A percentile compares a stretch with the other conserved stretches of the same genome.
Evolutionary conservation across 441 rosid genomes (phyloP).

Genomic region (Hypseocharis bilobata): DNA sequence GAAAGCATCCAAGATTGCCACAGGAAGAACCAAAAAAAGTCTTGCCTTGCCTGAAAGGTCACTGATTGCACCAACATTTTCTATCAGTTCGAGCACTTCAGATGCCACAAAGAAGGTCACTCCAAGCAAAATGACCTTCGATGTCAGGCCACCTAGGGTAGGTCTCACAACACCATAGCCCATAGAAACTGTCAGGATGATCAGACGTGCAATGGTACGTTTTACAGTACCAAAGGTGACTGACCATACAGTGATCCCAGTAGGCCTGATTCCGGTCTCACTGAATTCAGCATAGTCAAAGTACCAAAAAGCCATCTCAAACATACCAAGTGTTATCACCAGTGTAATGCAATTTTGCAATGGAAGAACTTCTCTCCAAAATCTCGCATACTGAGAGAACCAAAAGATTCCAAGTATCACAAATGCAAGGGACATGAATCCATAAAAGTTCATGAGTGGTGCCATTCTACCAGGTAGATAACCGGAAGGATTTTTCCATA

Average conservation of each 20-base stretch:
- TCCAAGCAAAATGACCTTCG: slow-evolving; percentile 85
- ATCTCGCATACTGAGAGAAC: slow-evolving; percentile 84
- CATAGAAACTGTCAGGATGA: slow-evolving; percentile 84
- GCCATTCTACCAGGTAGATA: slow-evolving; percentile 95
- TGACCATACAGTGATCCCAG: slow-evolving; percentile 79
- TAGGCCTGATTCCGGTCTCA: slow-evolving; percentile 73
- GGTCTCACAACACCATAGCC: slow-evolving; percentile 96
- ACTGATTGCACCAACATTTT: slow-evolving; percentile 79
- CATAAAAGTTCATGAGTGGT: slow-evolving; percentile 77
- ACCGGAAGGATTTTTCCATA: slow-evolving; percentile 88
- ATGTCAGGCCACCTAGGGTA: slow-evolving; percentile 80
- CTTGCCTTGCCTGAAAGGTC: slow-evolving; percentile 90
- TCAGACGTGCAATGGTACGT: slow-evolving; percentile 60
- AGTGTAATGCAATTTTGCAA: slow-evolving; percentile 76
- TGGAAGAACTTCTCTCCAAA: slow-evolving; percentile 80
- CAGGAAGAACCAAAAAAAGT: slow-evolving; percentile 71
- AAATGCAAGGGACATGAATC: slow-evolving; percentile 83
- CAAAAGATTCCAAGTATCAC: slow-evolving; percentile 79
- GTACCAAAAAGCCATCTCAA: slow-evolving; percentile 91
- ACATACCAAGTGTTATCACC: slow-evolving; percentile 76
- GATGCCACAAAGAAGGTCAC: slow-evolving; percentile 80
- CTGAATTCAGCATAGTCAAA: slow-evolving; percentile 84
- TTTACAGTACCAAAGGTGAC: slow-evolving; percentile 73
- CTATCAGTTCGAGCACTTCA: slow-evolving; percentile 79
- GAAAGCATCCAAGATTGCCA: slow-evolving; percentile 84